Percentiles rank a stretch among this genome's conserved stretches.
Conservation (phyloP, 2,329 filamentous ascomycete species). For the Colletotrichum camelliae region DNA sequence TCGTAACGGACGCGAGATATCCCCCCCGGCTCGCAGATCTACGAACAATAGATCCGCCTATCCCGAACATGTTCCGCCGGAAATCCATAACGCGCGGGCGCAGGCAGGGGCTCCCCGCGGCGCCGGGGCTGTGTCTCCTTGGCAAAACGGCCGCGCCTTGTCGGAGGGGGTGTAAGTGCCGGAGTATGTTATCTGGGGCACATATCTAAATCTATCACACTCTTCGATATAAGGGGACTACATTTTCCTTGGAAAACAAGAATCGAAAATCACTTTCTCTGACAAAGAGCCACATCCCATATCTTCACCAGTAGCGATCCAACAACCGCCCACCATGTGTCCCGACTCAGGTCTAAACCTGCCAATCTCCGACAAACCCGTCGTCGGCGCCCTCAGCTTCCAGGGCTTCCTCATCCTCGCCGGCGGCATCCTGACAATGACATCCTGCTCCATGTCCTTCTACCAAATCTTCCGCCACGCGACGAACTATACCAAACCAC, state of each 20-base stretch:
- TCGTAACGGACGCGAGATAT: not conserved
- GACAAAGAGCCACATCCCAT: not conserved
- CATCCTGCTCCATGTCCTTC: not conserved
- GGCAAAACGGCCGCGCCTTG: not conserved
- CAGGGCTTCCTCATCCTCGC: not conserved
- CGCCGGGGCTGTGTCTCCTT: not conserved
- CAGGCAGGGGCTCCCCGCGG: not conserved
- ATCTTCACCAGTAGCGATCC: not conserved
- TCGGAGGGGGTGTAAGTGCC: not conserved
- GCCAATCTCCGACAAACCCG: not conserved
- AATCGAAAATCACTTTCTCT: not conserved
- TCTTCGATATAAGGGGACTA: not conserved
- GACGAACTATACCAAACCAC: not conserved
- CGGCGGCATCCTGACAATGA: not conserved
- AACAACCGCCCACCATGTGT: not conserved
- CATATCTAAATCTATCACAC: not conserved
- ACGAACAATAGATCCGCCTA: not conserved
- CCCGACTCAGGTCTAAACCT: not conserved
- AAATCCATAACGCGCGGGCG: not conserved
- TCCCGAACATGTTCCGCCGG: not conserved
- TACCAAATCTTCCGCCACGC: not conserved
- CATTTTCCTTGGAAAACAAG: not conserved
- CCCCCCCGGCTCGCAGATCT: not conserved
- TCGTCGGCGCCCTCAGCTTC: not conserved
- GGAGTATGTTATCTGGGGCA: not conserved